Conservation (phyloP, 2,329 filamentous ascomycete genomes). For the Magnaporthiopsis incrustans region DNA sequence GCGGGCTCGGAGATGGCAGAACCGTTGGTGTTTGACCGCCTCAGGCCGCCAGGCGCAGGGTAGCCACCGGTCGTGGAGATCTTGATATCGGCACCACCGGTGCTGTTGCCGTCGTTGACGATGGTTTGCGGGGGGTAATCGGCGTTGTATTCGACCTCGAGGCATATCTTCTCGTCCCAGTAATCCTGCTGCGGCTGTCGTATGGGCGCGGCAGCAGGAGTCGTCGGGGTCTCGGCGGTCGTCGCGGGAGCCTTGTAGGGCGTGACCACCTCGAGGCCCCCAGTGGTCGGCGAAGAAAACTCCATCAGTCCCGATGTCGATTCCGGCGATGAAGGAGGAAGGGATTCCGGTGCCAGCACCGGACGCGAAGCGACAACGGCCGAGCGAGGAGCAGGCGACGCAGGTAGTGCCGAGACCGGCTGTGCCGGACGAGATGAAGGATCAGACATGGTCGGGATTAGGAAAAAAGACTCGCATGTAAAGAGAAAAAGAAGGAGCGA, state of each 20-base stretch:
- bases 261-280: neutral
- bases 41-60: neutral
- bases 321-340: neutral
- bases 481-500: neutral
- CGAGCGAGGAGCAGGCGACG: neutral
- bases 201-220: neutral
- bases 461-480: neutral
- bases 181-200: slow-evolving; percentile 2
- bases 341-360: neutral
- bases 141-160: slow-evolving; percentile 4
- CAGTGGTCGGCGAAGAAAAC: neutral
- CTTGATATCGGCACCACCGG: neutral
- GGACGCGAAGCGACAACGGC: neutral
- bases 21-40: neutral
- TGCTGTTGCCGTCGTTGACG: neutral
- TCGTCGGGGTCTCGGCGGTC: neutral
- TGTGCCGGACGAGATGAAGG: neutral
- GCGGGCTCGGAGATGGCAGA: slow-evolving; percentile 3
- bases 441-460: slow-evolving; percentile 2
- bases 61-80: neutral
- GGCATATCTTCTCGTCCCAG: slow-evolving; percentile 6
- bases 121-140: slow-evolving; percentile 1
- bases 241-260: neutral
- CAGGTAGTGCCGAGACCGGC: neutral
- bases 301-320: neutral